Percentiles rank a stretch among this genome's conserved stretches.
Evolutionary conservation across 495 filamentous ascomycete genomes (phyloP).

Genomic region (Podospora appendiculata): DNA sequence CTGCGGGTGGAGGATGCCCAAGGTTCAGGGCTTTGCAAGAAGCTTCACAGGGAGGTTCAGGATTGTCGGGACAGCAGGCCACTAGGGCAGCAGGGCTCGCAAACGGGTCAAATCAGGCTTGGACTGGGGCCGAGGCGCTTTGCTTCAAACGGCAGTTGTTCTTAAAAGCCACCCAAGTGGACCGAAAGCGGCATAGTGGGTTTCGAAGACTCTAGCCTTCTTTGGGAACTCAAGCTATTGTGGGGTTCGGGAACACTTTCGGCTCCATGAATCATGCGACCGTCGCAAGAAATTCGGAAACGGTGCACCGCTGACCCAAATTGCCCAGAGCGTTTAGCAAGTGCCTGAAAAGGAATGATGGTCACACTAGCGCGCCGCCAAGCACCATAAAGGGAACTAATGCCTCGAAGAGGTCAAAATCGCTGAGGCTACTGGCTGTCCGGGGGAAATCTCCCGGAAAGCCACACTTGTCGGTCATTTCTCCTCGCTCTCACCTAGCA

Average conservation of each 20-base stretch:
- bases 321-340: constrained; percentile 17
- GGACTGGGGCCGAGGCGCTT: neutral
- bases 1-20: neutral
- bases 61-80: neutral
- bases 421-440: neutral
- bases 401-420: constrained; percentile 5
- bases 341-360: constrained; percentile 18
- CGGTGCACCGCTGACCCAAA: constrained; percentile 10
- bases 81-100: neutral
- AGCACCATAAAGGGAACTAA: constrained; percentile 14
- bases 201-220: neutral
- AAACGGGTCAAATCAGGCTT: too few species aligned
- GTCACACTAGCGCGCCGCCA: constrained; percentile 6
- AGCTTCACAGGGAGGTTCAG: neutral
- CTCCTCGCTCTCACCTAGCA: too few species aligned
- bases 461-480: neutral
- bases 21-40: neutral
- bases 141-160: constrained; percentile 3
- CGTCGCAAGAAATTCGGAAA: constrained; percentile 18
- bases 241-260: constrained; percentile 16
- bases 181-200: neutral
- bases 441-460: constrained; percentile 20
- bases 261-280: constrained; percentile 16
- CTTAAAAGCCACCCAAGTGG: neutral
- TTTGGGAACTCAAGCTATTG: constrained; percentile 1